Conservation (phyloP, 352 stramenopile species). For the Thalassiosira allenii region DNA sequence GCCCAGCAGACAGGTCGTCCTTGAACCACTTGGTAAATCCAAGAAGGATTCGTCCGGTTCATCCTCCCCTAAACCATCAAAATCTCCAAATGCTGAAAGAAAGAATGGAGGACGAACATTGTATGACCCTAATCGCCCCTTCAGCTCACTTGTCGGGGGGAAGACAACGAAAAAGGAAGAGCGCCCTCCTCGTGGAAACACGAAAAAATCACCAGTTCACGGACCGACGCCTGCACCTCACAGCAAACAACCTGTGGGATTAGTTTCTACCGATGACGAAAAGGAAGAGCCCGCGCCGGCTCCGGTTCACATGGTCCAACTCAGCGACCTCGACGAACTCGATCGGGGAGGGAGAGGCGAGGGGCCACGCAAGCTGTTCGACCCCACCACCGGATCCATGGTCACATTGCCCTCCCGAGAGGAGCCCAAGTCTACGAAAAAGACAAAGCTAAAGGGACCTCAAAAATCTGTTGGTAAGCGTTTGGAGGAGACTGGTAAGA, state of each 20-base stretch:
- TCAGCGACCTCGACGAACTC: constrained; percentile 74
- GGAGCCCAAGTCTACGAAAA: constrained; percentile 51
- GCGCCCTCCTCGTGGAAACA: constrained; percentile 15
- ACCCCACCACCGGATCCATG: constrained; percentile 84
- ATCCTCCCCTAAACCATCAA: constrained; percentile 5
- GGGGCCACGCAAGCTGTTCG: constrained; percentile 80
- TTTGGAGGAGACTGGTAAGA: constrained; percentile 27
- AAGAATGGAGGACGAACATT: constrained; percentile 40
- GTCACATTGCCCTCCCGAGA: constrained; percentile 66
- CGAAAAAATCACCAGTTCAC: constrained; percentile 5
- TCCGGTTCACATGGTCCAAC: constrained; percentile 65
- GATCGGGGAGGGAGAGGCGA: constrained; percentile 66
- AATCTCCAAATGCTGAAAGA: constrained; percentile 18
- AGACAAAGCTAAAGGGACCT: constrained; percentile 36
- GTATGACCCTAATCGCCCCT: constrained; percentile 68
- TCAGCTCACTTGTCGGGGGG: constrained; percentile 67
- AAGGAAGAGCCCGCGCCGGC: constrained; percentile 29
- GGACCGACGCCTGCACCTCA: constrained; percentile 13
- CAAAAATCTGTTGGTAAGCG: constrained; percentile 5
- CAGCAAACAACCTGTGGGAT: constrained; percentile 11
- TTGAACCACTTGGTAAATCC: constrained; percentile 59
- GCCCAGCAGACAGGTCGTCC: constrained; percentile 45
- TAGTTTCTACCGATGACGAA: constrained; percentile 31
- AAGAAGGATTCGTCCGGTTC: constrained; percentile 38
- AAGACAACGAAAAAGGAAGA: constrained; percentile 43